phyloP scores from a whole-genome alignment of 1,284 basidiomycete species.

The Pholiota adiposa region DNA sequence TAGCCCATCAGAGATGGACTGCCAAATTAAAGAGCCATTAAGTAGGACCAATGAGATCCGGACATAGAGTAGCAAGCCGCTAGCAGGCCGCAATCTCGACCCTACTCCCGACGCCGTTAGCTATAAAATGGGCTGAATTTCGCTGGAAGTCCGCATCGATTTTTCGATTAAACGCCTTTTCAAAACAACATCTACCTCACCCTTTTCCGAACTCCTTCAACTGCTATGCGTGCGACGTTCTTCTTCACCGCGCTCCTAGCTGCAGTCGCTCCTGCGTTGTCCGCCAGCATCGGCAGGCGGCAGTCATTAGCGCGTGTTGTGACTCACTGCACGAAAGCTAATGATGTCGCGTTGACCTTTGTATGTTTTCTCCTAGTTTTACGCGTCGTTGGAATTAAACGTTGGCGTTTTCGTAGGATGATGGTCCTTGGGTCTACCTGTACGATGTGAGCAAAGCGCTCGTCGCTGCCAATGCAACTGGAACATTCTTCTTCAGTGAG shows the following conservation, averaged over 20 bases:
- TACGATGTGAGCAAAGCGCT: slow-evolving; percentile 31
- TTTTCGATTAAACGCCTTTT: not conserved
- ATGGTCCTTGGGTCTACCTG: slow-evolving; percentile 37
- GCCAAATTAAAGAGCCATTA: too few relatives aligned
- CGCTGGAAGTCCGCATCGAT: not conserved
- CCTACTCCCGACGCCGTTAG: not conserved
- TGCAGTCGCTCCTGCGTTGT: slow-evolving; percentile 8
- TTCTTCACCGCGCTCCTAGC: slow-evolving; percentile 10
- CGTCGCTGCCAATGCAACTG: slow-evolving; percentile 36
- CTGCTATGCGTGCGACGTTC: slow-evolving; percentile 10
- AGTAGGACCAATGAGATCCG: not conserved
- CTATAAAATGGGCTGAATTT: not conserved
- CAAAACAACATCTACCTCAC: not conserved
- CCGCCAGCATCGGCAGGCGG: slow-evolving; percentile 13
- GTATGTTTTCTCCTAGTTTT: slow-evolving; percentile 28
- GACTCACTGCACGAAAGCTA: slow-evolving; percentile 37
- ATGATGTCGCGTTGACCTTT: slow-evolving; percentile 43
- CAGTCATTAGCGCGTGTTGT: slow-evolving; percentile 31
- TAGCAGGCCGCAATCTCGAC: not conserved
- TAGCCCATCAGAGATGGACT: not conserved
- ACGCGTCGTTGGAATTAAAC: not conserved
- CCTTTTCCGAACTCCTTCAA: not conserved
- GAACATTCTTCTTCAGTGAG: slow-evolving; percentile 51
- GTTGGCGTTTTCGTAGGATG: slow-evolving; percentile 28
- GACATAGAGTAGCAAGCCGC: not conserved